These are phyloP conservation scores for Helenozyma rhizophorensis DNA, from an alignment of 805 yeast genomes.

Conservation along the genomic window DNA sequence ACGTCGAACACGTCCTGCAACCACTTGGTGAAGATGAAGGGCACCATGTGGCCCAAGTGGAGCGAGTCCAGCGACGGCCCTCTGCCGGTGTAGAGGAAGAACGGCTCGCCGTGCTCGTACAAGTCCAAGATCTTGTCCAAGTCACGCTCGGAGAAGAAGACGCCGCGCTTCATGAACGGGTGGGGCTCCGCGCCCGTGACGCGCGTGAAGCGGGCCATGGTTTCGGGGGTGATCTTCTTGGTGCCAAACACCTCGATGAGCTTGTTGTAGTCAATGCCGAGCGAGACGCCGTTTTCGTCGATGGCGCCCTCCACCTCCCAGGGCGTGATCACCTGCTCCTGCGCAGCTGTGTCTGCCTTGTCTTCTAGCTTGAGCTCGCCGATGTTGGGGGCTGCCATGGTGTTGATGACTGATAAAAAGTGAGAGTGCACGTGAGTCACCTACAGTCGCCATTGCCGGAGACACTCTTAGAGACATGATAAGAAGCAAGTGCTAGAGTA, in stretches of 20 bases:
- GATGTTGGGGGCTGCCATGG: too few species aligned
- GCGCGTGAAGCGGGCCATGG: conserved; percentile 66
- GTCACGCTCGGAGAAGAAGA: conserved; percentile 90
- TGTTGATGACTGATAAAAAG: too few species aligned
- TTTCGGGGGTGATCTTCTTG: conserved; percentile 59
- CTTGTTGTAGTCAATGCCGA: conserved; percentile 88
- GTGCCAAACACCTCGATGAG: conserved; percentile 88
- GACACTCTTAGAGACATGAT: too few species aligned
- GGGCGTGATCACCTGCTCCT: conserved; percentile 63
- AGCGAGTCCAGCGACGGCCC: conserved; percentile 93
- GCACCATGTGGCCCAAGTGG: conserved; percentile 97
- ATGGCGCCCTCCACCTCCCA: conserved; percentile 99
- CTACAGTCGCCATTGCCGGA: too few species aligned
- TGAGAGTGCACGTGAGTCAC: too few species aligned
- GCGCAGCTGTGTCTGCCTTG: conserved; percentile 4
- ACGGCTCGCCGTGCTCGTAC: conserved; percentile 92
- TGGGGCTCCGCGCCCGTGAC: conserved; percentile 93
- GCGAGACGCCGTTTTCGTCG: conserved; percentile 80
- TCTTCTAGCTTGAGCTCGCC: conserved; percentile 14
- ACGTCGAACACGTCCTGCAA: conserved; percentile 96
- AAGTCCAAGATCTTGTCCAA: conserved; percentile 72
- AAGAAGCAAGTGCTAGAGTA: too few species aligned
- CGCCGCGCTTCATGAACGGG: conserved; percentile 82
- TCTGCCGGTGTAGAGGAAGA: conserved; percentile 93
- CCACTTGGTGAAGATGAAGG: conserved; percentile 95